Conservation (phyloP, 202 grass and related monocot species). For the Hordeum pubiflorum region DNA sequence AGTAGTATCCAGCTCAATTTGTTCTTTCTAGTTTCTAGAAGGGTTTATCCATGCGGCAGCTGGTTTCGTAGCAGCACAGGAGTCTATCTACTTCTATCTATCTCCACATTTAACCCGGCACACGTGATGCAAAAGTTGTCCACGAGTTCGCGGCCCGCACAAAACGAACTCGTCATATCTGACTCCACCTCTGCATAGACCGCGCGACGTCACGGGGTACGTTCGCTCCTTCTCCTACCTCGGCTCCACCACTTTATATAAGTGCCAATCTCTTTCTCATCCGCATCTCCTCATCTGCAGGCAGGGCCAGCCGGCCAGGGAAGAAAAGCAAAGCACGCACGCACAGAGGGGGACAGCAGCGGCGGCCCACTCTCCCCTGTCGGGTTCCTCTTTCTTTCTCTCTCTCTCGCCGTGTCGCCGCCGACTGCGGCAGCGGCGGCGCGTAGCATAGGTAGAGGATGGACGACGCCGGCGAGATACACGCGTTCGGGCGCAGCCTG, state of each 20-base stretch:
- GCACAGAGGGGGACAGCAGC: neutral
- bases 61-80: neutral
- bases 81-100: neutral
- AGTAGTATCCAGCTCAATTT: no score
- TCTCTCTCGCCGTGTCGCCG: neutral
- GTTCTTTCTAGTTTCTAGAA: no score
- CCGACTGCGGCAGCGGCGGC: neutral
- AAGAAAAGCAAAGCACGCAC: neutral
- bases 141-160: neutral
- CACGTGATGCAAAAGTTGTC: constrained; percentile 1
- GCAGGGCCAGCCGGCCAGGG: neutral
- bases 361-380: neutral
- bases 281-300: neutral
- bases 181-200: no score
- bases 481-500: constrained; percentile 42
- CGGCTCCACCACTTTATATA: constrained; percentile 9
- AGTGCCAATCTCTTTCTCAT: neutral
- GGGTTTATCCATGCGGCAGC: neutral
- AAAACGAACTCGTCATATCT: neutral
- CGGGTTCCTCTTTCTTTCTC: neutral
- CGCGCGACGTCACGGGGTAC: neutral
- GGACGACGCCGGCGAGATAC: constrained; percentile 54
- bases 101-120: neutral
- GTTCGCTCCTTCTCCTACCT: neutral
- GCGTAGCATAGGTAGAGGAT: neutral